Percentiles rank a stretch among this genome's conserved stretches.
These are phyloP conservation scores for Amphicarpaea edgeworthii DNA, from an alignment of 306 rosid species.

Conservation along the genomic window DNA sequence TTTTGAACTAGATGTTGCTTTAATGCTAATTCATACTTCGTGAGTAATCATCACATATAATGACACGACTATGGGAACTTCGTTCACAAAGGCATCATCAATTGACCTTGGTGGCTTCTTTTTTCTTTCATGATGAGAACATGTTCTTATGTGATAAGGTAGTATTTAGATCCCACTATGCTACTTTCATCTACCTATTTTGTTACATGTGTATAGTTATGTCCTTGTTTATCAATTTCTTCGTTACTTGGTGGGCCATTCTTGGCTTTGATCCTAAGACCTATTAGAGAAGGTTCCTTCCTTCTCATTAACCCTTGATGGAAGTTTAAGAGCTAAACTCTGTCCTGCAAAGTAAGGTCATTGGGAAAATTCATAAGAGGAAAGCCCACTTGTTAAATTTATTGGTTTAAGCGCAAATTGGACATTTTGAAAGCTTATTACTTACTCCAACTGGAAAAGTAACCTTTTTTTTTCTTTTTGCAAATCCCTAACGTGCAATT, in stretches of 20 bases:
- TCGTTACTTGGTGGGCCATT: constrained; percentile 10
- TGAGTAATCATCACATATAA: constrained; percentile 48
- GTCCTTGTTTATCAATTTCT: neutral
- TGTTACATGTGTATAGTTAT: neutral
- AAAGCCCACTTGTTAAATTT: neutral
- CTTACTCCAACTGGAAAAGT: constrained; percentile 23
- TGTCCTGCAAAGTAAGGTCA: neutral
- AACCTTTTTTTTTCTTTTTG: constrained; percentile 39
- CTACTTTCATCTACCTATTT: neutral
- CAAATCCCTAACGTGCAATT: constrained; percentile 35
- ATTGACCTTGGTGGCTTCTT: constrained; percentile 5
- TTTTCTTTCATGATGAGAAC: constrained; percentile 30
- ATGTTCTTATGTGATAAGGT: constrained; percentile 10
- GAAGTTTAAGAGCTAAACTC: neutral
- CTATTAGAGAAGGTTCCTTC: constrained; percentile 31
- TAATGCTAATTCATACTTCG: constrained; percentile 23
- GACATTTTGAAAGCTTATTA: constrained; percentile 15
- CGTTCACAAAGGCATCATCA: constrained; percentile 24
- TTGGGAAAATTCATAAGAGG: constrained; percentile 20
- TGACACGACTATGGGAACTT: constrained; percentile 28
- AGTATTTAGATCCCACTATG: neutral
- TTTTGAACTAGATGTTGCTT: constrained; percentile 45
- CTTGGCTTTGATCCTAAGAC: neutral
- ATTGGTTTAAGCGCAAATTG: constrained; percentile 33
- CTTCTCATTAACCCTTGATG: constrained; percentile 17